Evolutionary conservation across 352 stramenopile species (phyloP), one percentile per base, ranked within the genome.

Genomic region (Globisporangium paroecandrum): DNA sequence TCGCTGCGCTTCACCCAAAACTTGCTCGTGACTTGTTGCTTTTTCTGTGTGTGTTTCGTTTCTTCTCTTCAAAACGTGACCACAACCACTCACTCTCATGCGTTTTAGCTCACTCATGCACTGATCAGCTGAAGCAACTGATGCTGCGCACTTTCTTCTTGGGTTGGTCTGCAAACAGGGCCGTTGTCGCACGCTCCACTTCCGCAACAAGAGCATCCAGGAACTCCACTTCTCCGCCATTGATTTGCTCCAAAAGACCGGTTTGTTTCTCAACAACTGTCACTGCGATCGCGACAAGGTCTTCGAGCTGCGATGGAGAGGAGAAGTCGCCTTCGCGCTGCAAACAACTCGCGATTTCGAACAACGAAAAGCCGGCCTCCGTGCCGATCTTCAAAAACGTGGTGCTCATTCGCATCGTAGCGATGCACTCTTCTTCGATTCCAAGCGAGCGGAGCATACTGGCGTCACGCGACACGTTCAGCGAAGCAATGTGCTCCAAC

Each of bases 131-230:
- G 74, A 95, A 92, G 74, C 83, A 93, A 69, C 87, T 95, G 62
- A 95, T 94, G 73, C 87, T 95, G 69, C 87, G 85, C 58, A 93
- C 87, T 76, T 94, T 95, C 69, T 90, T 91, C 80, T 92, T 92
- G 10, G 83, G 87, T 65, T 86, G 71, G 24, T 83, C 72, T 12
- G 77, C 76, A 56, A 93, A 85, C 83, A 94, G 71, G 32, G 34
- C 71, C 18, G 76, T 65, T 22, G 77, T 56, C 13, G 77, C 76
- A 27, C 69, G 53, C 54, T 70, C 66, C 12, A 85, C 77, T 55
- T 88, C 77, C 2, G 71, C 73, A 55, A 94, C 84, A 34, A 95
- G 70, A 10, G 74, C 78, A 61, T 90, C 77, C 43, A 75, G 78
- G 64, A 88, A 90, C 38, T 58, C 60, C 18, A 64, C 10, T 13